Conservation (phyloP, 2,329 filamentous ascomycete genomes). For the Capronia epimyces region DNA sequence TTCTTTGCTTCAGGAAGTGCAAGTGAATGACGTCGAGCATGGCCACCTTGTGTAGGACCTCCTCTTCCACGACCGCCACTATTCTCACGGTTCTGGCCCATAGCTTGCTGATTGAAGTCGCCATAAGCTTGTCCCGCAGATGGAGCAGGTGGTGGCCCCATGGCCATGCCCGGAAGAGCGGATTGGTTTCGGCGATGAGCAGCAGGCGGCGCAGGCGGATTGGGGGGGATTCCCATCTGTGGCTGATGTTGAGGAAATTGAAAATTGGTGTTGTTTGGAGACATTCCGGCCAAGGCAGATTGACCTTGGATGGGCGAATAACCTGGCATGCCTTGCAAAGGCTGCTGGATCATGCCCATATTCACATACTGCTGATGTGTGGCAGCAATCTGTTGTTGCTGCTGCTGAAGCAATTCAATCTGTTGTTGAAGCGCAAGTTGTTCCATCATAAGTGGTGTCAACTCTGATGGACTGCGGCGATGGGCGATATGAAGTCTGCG, state of each 20-base stretch:
- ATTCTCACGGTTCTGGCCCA: slow-evolving; percentile 68
- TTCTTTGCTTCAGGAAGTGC: slow-evolving; percentile 95
- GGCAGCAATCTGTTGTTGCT: slow-evolving; percentile 94
- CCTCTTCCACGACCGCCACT: slow-evolving; percentile 65
- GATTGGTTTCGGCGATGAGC: slow-evolving; percentile 98
- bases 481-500: slow-evolving; percentile 96
- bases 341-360: slow-evolving; percentile 90
- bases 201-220: slow-evolving; percentile 68
- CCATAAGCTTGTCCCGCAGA: slow-evolving; percentile 75
- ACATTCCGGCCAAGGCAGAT: slow-evolving; percentile 63
- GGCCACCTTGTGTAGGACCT: slow-evolving; percentile 65
- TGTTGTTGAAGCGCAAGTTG: slow-evolving; percentile 97
- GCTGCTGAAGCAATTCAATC: slow-evolving; percentile 93
- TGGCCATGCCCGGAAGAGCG: slow-evolving; percentile 83
- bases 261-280: slow-evolving; percentile 66
- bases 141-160: slow-evolving; percentile 87
- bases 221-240: slow-evolving; percentile 65
- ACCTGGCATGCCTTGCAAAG: slow-evolving; percentile 62
- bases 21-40: slow-evolving; percentile 89
- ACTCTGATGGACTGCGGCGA: slow-evolving; percentile 90
- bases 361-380: slow-evolving; percentile 97
- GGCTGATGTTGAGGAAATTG: slow-evolving; percentile 74
- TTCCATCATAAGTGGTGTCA: slow-evolving; percentile 98
- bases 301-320: slow-evolving; percentile 75
- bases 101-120: slow-evolving; percentile 65